phyloP scores from a whole-genome alignment of 495 filamentous ascomycete genomes.

The Polyplosphaeria fusca region DNA sequence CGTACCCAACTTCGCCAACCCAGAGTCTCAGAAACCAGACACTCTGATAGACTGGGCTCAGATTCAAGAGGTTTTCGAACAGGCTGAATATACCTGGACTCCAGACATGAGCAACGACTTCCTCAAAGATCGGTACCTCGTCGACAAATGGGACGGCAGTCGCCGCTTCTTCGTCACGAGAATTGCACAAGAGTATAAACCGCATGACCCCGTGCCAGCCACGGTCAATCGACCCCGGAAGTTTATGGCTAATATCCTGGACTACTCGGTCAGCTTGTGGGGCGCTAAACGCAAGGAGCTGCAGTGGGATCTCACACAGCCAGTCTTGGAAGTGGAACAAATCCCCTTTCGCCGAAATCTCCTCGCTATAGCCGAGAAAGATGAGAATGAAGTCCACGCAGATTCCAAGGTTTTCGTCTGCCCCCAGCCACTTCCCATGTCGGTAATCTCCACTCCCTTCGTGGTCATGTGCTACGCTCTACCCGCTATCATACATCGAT shows the following conservation, averaged over 20 bases:
- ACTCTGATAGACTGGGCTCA: conserved; percentile 65
- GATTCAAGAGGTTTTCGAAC: conserved; percentile 51
- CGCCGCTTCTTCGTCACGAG: conserved; percentile 55
- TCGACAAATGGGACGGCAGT: conserved; percentile 72
- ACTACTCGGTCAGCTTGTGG: conserved; percentile 60
- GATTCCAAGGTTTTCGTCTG: conserved; percentile 50
- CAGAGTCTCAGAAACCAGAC: conserved; percentile 16
- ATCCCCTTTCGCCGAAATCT: conserved; percentile 76
- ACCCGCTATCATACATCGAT: conserved; percentile 76
- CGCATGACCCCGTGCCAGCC: conserved; percentile 56
- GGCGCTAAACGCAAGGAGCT: conserved; percentile 49
- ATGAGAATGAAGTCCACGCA: conserved; percentile 45
- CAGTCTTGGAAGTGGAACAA: conserved; percentile 71
- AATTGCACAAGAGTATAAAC: conserved; percentile 48
- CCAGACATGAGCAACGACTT: conserved; percentile 52
- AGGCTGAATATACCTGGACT: conserved; percentile 55
- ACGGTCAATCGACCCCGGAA: conserved; percentile 46
- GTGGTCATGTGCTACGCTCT: conserved; percentile 68
- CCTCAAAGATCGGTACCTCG: conserved; percentile 63
- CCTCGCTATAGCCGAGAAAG: conserved; percentile 58
- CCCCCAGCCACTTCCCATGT: conserved; percentile 66
- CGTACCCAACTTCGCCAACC: neutral
- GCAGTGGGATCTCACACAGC: conserved; percentile 59
- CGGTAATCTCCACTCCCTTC: conserved; percentile 61
- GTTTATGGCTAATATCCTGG: conserved; percentile 60